A percentile compares a stretch with the other conserved stretches of the same genome.
phyloP scores from a whole-genome alignment of 176 grass and related monocot species.

The Pontederia crassipes region DNA sequence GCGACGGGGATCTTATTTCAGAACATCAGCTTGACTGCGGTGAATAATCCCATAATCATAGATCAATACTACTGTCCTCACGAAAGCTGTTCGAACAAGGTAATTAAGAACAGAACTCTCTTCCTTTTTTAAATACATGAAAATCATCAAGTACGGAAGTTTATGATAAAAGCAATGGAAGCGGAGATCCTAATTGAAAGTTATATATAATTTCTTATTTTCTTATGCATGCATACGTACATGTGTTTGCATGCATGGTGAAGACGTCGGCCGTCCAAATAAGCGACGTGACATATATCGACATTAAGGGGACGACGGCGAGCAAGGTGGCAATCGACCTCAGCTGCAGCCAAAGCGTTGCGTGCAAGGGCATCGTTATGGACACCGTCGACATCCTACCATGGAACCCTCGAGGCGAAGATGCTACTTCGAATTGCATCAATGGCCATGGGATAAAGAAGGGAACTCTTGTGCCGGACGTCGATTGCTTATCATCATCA shows the following conservation, averaged over 20 bases:
- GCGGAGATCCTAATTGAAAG: no score
- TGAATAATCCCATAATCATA: background rate
- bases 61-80: background rate
- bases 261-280: slow-evolving; percentile 5
- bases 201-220: no score
- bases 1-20: background rate
- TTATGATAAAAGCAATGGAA: no score
- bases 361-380: slow-evolving; percentile 2
- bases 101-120: background rate
- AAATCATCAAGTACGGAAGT: no score
- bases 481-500: no score
- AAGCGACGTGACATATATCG: slow-evolving; percentile 2
- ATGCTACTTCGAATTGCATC: no score
- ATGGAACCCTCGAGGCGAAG: no score
- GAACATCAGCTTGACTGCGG: background rate
- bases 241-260: background rate
- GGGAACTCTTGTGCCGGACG: no score
- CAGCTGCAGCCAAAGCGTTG: background rate
- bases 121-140: no score
- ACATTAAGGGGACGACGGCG: background rate
- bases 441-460: no score
- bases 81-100: background rate
- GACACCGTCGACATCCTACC: background rate
- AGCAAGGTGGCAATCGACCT: background rate
- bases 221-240: no score